phyloP scores from a whole-genome alignment of 768 basidiomycete species.

The Cystofilobasidium bisporidii region DNA sequence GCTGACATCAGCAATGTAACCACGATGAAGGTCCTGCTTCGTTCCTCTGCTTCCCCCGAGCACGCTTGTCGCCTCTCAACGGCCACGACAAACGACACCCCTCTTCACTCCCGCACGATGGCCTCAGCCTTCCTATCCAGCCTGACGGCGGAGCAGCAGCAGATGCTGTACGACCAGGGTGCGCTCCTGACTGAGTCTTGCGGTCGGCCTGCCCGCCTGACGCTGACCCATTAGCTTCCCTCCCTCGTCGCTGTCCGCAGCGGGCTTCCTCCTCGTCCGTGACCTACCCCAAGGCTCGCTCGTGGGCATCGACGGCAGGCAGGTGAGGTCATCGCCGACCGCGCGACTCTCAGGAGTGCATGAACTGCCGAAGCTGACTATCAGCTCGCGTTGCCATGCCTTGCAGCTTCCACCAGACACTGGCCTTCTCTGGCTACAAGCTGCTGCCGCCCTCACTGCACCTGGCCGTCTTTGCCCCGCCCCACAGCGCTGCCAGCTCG shows the following conservation, averaged over 20 bases:
- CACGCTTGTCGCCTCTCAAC: no score
- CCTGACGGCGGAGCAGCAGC: conserved; percentile 13
- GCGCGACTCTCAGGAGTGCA: no score
- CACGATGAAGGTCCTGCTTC: no score
- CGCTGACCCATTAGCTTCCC: not conserved
- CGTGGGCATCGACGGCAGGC: conserved; percentile 24
- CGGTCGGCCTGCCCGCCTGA: no score
- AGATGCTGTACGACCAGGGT: conserved; percentile 19
- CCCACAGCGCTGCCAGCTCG: not conserved
- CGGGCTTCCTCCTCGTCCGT: conserved; percentile 17
- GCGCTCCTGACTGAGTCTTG: not conserved
- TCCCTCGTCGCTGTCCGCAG: not conserved
- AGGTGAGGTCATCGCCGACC: no score
- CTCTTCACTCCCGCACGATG: no score
- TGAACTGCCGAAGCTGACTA: no score
- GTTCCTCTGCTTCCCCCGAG: no score
- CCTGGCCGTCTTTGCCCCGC: conserved; percentile 17
- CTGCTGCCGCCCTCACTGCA: conserved; percentile 18
- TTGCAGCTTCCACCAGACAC: conserved; percentile 3
- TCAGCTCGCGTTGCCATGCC: not conserved
- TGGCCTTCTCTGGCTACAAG: conserved; percentile 22
- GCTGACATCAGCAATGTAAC: no score
- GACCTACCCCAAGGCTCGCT: conserved; percentile 20
- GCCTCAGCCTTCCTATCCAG: conserved; percentile 11
- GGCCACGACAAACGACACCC: no score